Base-by-base conservation (phyloP, 768 basidiomycete genomes). In the Gymnopilus dilepis region DNA sequence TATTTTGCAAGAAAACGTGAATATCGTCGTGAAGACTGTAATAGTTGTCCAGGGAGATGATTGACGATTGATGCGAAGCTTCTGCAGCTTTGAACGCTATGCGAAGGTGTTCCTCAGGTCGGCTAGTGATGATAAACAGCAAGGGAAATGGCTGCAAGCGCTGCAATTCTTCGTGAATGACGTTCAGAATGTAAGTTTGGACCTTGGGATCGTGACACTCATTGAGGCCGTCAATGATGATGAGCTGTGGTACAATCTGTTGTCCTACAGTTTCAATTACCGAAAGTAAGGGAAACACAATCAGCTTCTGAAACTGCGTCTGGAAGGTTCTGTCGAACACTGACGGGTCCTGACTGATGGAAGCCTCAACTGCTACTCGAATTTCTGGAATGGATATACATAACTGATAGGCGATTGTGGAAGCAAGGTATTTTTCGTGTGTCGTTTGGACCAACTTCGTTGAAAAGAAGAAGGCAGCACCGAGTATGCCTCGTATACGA, bases 381-480 rank as follows among this genome's bases (percentile, higher is more conserved):
- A 61, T 34, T 4, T 58, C 56, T 17, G 66, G 66, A n/a, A 62
- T 6, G 1, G 53, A 48, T 15, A 61, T 15, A 11, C 43, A 57
- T 1, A 63, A 30, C 19, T 67, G 65, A 22, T 67, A 67, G 5
- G 55, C 57, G 15, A 67, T 54, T 17, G 65, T 67, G 4, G 65
- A 37, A 5, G 60, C 58, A 15, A 67, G 47, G 12, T 31, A 41
- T 17, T 57, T 56, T 6, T 48, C 40, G 38, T 56, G 54, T 38
- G 58, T 56, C 24, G 60, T 37, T 1, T 56, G 45, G 2, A 40
- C 15, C 2, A 58, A 54, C 2, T 47, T 31, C 11, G 55, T 56
- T 12, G 62, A 52, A 30, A 68, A 68, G 54, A 68, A 68, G 21
- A 68, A 68, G 22, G 53, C 65, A 1, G 64, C 67, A 1, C 40